A percentile compares a stretch with the other conserved stretches of the same genome.
These are phyloP conservation scores for Capsicum baccatum DNA, from an alignment of 257 asterid species.

Conservation along the genomic window DNA sequence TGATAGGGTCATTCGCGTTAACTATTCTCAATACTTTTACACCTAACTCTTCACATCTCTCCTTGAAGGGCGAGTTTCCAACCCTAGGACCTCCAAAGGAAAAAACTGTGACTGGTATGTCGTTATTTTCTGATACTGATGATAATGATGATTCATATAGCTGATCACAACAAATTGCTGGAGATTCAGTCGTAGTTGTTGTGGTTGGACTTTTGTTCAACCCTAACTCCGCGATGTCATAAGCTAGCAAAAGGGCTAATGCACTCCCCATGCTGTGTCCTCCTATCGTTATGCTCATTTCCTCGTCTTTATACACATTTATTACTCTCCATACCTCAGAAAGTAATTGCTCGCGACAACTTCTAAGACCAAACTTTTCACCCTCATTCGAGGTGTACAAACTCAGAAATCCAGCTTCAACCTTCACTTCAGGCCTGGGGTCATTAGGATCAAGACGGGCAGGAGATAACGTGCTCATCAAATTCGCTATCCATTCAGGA, in stretches of 20 bases:
- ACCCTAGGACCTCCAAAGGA: slow-evolving; percentile 75
- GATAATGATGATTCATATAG: neutral
- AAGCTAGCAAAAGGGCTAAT: slow-evolving; percentile 54
- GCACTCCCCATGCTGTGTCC: slow-evolving; percentile 89
- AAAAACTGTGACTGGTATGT: slow-evolving; percentile 36
- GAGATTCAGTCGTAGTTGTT: neutral
- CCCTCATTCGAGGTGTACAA: slow-evolving; percentile 56
- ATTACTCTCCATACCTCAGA: slow-evolving; percentile 58
- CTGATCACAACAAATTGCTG: neutral
- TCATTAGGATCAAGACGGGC: slow-evolving; percentile 59
- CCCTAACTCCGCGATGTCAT: slow-evolving; percentile 66
- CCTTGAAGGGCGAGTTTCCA: slow-evolving; percentile 63
- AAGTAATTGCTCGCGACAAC: slow-evolving; percentile 70
- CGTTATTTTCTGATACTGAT: neutral
- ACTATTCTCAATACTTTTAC: slow-evolving; percentile 62
- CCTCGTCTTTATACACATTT: slow-evolving; percentile 42
- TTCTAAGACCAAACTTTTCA: slow-evolving; percentile 36
- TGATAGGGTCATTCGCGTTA: slow-evolving; percentile 67
- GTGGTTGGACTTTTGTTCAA: slow-evolving; percentile 33
- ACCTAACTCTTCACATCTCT: slow-evolving; percentile 69
- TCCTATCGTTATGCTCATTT: slow-evolving; percentile 60
- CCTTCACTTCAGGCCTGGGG: slow-evolving; percentile 51
- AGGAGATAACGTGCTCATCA: slow-evolving; percentile 60
- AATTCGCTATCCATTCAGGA: slow-evolving; percentile 62
- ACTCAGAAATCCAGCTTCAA: slow-evolving; percentile 65